Evolutionary conservation across 495 filamentous ascomycete genomes (phyloP).

Genomic region (Hypoxylon crocopeplum): DNA sequence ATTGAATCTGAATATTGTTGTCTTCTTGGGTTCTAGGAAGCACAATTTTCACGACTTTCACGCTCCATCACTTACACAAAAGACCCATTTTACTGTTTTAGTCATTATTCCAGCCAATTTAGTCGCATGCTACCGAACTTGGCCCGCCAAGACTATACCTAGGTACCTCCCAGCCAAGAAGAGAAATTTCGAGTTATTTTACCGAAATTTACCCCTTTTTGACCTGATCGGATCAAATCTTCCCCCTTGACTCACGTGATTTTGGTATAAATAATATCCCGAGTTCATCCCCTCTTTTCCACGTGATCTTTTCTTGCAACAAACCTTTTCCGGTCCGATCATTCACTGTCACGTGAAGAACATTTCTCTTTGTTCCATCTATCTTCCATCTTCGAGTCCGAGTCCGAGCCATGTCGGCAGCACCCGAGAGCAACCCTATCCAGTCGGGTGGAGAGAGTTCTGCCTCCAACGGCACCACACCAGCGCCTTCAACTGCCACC

Average conservation of each 20-base stretch:
- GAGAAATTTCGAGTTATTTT: no score
- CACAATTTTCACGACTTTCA: conserved; percentile 7
- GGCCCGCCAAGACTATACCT: conserved; percentile 15
- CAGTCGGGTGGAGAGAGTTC: conserved; percentile 42
- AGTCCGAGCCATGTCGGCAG: conserved; percentile 37
- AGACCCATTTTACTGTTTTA: conserved; percentile 20
- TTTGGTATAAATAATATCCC: no score
- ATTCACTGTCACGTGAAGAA: not conserved
- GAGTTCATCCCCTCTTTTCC: no score
- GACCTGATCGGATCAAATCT: no score
- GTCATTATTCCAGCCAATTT: not conserved
- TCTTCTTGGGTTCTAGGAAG: conserved; percentile 1
- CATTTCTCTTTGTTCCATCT: not conserved
- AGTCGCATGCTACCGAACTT: conserved; percentile 20
- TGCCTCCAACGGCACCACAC: conserved; percentile 52
- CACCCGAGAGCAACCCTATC: conserved; percentile 35
- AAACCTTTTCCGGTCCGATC: no score
- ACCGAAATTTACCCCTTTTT: no score
- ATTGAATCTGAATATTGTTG: conserved; percentile 19
- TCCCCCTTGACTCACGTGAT: not conserved
- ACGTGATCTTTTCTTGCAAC: no score
- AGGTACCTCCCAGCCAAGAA: conserved; percentile 6
- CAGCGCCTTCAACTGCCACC: conserved; percentile 49
- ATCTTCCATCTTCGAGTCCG: not conserved
- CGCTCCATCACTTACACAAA: conserved; percentile 5